Conservation (phyloP, 176 grass and related monocot species). For the Sorghum bicolor region Sorghum_bicolor_NCBIv3 NC_012870.2:19548501-19549000, state of each 20-base stretch:
- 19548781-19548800: not conserved
- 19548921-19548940: slow-evolving; percentile 88
- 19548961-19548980: slow-evolving; percentile 93
- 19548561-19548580: not conserved
- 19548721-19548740: not conserved
- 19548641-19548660: not conserved
- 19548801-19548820: not conserved
- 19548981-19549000: slow-evolving; percentile 87
- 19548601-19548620: not conserved
- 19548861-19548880: not conserved
- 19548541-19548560: not conserved
- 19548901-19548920: slow-evolving; percentile 57
- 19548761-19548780: not conserved
- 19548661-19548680: not conserved
- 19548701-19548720: not conserved
- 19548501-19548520: not conserved
- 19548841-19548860: not conserved
- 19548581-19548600: not conserved
- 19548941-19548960: slow-evolving; percentile 90
- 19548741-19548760: not conserved
- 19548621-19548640: not conserved
- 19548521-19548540: not conserved
- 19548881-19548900: slow-evolving; percentile 12
- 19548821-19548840: not conserved
- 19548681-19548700: not conserved